Base-by-base conservation (phyloP, 2,329 filamentous ascomycete species). In the Apiospora sp. region DNA sequence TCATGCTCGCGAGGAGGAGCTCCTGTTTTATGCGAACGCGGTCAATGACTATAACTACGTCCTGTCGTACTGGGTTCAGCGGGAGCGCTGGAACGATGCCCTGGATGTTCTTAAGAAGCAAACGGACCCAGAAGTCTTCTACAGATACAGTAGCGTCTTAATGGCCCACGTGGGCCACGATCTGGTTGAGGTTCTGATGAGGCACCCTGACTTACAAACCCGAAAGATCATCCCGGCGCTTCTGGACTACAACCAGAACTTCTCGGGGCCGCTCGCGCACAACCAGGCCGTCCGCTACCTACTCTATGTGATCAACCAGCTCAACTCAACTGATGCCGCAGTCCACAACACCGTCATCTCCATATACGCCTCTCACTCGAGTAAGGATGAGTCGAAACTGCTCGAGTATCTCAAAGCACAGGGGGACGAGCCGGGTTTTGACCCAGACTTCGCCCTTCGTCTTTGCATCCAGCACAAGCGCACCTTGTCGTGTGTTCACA, bases 271-370 rank as follows among this genome's bases (percentile, higher is more conserved):
- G 0, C 84, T 96, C 41, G 82, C 84, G 8, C 91, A 94, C 80
- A 98, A 98, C 77, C 96, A 99, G 85, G 96, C 96, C 0, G 88
- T 98, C 51, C 91, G 96, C 58, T 99, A 99, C 80, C 91, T 99
- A 27, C 94, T 95, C 76, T 98, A 96, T 81, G 94, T 95, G 73
- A 95, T 99, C 79, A 95, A 97, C 84, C 90, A 96, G 84, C 88
- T 95, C 78, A 88, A 93, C 81, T 92, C 95, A 71, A 88, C 92
- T 73, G 89, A 96, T 78, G 92, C 96, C 3, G 96, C 96, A 1
- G 92, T 99, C 14, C 96, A 99, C 85, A 99, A 99, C 81, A 98
- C 96, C 0, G 89, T 99, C 7, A 94, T 99, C 68, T 98, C 96
- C 12, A 96, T 99, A 70, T 97, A 98, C 81, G 96, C 96, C 4